Base-by-base conservation (phyloP, 78 protist species). In the Chrysochromulina parva region DNA sequence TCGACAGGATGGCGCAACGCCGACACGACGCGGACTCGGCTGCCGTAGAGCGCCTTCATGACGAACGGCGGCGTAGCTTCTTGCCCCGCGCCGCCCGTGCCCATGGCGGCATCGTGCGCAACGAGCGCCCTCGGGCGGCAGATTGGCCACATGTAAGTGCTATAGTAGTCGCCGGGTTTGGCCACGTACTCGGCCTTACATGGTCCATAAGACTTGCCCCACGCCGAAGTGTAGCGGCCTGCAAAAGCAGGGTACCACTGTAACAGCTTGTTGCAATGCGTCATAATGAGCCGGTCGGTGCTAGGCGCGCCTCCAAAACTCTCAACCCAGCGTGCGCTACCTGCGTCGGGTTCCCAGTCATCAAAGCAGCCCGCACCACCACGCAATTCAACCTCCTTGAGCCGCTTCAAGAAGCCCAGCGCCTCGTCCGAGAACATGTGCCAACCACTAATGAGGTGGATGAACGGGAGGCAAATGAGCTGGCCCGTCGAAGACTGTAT, bases 31-130 rank as follows among this genome's bases (percentile, higher is more conserved):
- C 82, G 82, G 28, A 48, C 82, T 28, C 50, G 78, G 22, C 14
- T 26, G 57, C 82, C 82, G 82, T 48, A 74, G 57, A 74, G 82
- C 26, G 82, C 82, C 20, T 3, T 5, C 57, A 74, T 28, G 28
- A 48, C 82, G 22, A 74, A 74, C 28, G 82, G 82, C 53, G 82
- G 82, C 82, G 82, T 74, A 53, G 82, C 82, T 55, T 74, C 82
- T 10, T 13, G 82, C 28, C 82, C 82, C 1, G 10, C 22, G 82
- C 82, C 82, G 82, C 82, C 82, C 20, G 57, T 74, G 82, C 82
- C 82, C 82, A 74, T 17, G 57, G 82, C 82, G 17, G 53, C 82
- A 55, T 74, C 82, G 55, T 74, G 82, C 24, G 82, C 82, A n/a
- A 55, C 50, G 4, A 74, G 82, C 20, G 82, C 82, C 24, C 3